Conservation (phyloP, 495 filamentous ascomycete species). For the Lepidopterella palustris region DNA sequence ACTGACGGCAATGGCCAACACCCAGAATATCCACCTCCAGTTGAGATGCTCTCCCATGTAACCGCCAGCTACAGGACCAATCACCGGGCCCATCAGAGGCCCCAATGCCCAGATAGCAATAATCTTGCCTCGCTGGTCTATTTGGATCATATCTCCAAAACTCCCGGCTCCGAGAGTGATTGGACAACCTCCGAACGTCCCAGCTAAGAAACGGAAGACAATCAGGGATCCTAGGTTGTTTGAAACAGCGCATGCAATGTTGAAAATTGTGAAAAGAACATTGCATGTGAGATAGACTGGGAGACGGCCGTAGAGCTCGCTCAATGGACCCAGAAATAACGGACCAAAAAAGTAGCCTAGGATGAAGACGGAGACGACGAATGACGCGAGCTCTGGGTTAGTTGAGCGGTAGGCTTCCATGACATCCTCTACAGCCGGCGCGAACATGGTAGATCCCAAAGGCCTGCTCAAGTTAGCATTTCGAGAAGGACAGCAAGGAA, state of each 20-base stretch:
- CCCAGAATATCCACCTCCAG: constrained; percentile 36
- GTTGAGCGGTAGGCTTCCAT: constrained; percentile 14
- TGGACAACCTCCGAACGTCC: constrained; percentile 38
- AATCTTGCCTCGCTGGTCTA: constrained; percentile 38
- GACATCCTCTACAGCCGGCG: constrained; percentile 17
- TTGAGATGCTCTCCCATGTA: constrained; percentile 21
- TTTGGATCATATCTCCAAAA: constrained; percentile 40
- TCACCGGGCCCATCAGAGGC: constrained; percentile 28
- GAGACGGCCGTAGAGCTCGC: constrained; percentile 41
- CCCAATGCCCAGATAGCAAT: constrained; percentile 44
- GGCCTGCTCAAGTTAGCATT: constrained; percentile 24
- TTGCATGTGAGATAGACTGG: constrained; percentile 39
- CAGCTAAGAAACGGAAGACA: constrained; percentile 43
- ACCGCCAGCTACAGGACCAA: constrained; percentile 41
- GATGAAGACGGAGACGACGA: constrained; percentile 40
- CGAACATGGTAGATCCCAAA: constrained; percentile 26
- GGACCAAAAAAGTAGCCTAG: constrained; percentile 34
- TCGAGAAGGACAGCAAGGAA: neutral
- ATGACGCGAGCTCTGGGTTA: constrained; percentile 17
- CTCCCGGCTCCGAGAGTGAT: constrained; percentile 44
- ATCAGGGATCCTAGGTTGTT: constrained; percentile 39
- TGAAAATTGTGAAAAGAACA: constrained; percentile 42
- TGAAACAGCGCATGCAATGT: constrained; percentile 40
- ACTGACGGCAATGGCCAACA: constrained; percentile 30
- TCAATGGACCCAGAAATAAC: constrained; percentile 37